Percentiles rank a stretch among this genome's conserved stretches.
Evolutionary conservation across 1,139 yeast species (phyloP).

Genomic region (Candida smagusa): DNA sequence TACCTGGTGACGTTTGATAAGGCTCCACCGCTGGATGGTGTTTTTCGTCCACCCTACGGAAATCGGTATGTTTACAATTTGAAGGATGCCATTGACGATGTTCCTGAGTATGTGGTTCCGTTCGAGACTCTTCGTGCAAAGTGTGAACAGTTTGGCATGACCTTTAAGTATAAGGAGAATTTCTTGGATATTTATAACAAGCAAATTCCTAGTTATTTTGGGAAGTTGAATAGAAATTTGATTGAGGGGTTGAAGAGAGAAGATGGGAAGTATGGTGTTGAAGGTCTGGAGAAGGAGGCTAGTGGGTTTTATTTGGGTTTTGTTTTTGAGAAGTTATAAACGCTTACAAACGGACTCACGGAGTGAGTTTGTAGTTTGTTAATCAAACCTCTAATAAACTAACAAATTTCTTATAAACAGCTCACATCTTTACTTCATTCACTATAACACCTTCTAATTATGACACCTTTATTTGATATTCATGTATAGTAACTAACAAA

Average conservation of each 20-base stretch:
- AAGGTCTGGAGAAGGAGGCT: conserved; percentile 82
- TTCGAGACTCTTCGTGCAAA: conserved; percentile 80
- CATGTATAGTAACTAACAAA: too few relatives aligned
- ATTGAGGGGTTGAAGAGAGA: conserved; percentile 66
- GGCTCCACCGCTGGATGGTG: conserved; percentile 69
- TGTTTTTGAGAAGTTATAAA: conserved; percentile 58
- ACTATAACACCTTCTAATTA: too few relatives aligned
- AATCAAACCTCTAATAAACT: too few relatives aligned
- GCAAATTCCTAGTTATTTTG: conserved; percentile 67
- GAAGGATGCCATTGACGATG: conserved; percentile 92
- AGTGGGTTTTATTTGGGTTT: conserved; percentile 85
- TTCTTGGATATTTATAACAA: conserved; percentile 81
- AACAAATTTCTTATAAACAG: too few relatives aligned
- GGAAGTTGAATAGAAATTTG: conserved; percentile 58
- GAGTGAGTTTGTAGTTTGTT: too few relatives aligned
- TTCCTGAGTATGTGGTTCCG: conserved; percentile 97
- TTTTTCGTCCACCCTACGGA: conserved; percentile 76
- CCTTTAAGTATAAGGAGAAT: conserved; percentile 67
- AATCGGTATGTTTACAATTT: conserved; percentile 77
- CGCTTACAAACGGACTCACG: too few relatives aligned
- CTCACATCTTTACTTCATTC: too few relatives aligned
- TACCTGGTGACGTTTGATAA: conserved; percentile 78
- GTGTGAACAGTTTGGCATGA: conserved; percentile 81
- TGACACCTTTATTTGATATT: too few relatives aligned
- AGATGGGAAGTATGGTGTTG: conserved; percentile 84